Base-by-base conservation (phyloP, 2,329 filamentous ascomycete genomes). In the Epichloe elymi region DNA sequence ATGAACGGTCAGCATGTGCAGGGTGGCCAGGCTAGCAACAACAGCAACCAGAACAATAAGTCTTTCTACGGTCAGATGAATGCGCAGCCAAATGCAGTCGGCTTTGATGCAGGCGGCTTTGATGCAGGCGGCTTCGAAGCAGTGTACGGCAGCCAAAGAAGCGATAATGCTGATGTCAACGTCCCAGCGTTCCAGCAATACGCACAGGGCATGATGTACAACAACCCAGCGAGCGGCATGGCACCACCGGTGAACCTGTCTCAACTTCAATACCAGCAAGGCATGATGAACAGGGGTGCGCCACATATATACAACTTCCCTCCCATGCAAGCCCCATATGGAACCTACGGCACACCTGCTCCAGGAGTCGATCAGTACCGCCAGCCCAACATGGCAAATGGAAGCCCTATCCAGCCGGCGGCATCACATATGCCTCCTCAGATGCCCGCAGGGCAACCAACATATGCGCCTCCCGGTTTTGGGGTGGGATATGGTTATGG, bases 261-360 rank as follows among this genome's bases (percentile, higher is more conserved):
- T 60, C 77, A 75, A 57, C 61, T 81, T 57, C 77, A 79, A 55
- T 82, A 78, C 59, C 78, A 80, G 61, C 79, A 80, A 60, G 71
- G 63, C 59, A 72, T 82, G 68, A 71, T 82, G 63, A 70, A 70
- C 45, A 72, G 79, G 17, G 73, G 70, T 8, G 66, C 68, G 2
- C 75, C 76, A 12, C 74, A 74, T 10, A 74, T 80, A 67, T 79
- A 75, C 61, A 80, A 72, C 63, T 83, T 75, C 59, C 72, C 76
- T 4, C 63, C 67, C 7, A 75, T 82, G 71, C 78, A 75, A 61
- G 68, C 73, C 38, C 74, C 74, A 0, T 81, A 74, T 58, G 70
- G 67, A n/a, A 71, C 68, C n/a, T 82, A 74, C 58, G 72, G 68
- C 56, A 70, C 65, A 51, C 61, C 72, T 37, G 71, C 69, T 56